Conservation (phyloP, 345 rosid species). For the Kandelia obovata region DNA sequence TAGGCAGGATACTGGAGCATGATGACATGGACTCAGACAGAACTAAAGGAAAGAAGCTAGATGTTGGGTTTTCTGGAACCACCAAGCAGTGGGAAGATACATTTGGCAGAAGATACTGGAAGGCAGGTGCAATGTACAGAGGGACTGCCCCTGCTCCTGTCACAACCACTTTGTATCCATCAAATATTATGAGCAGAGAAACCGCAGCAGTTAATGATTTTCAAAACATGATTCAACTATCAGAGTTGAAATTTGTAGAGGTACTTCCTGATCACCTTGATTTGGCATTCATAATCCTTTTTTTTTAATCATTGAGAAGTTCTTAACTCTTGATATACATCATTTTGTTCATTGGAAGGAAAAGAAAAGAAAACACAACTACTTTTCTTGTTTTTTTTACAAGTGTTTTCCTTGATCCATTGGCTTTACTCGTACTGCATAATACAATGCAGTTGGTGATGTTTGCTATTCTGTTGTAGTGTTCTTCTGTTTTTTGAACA, state of each 20-base stretch:
- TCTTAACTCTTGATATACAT: not conserved
- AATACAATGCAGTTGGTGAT: too few relatives aligned
- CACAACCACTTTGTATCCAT: constrained; percentile 39
- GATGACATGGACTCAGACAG: constrained; percentile 93
- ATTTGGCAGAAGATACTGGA: constrained; percentile 79
- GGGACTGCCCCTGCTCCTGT: constrained; percentile 71
- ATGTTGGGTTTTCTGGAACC: constrained; percentile 75
- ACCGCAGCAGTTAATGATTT: constrained; percentile 19
- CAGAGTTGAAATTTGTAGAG: constrained; percentile 58
- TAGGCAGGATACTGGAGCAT: constrained; percentile 83
- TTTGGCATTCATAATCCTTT: not conserved
- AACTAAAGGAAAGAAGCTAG: constrained; percentile 83
- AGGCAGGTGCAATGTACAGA: constrained; percentile 92
- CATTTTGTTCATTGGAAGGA: too few relatives aligned
- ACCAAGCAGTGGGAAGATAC: constrained; percentile 84
- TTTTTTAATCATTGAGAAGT: not conserved
- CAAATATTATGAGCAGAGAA: constrained; percentile 36
- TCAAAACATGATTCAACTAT: constrained; percentile 40
- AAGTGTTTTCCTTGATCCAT: too few relatives aligned
- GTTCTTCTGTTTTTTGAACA: not conserved
- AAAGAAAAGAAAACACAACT: too few relatives aligned
- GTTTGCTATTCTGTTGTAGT: not conserved
- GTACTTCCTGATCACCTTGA: constrained; percentile 38
- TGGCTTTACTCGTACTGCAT: too few relatives aligned
- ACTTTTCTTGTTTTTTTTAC: too few relatives aligned